A percentile compares a stretch with the other conserved stretches of the same genome.
These are phyloP conservation scores for Pharnaceum exiguum DNA, from an alignment of 148 eudicot genomes.

Conservation along the genomic window DNA sequence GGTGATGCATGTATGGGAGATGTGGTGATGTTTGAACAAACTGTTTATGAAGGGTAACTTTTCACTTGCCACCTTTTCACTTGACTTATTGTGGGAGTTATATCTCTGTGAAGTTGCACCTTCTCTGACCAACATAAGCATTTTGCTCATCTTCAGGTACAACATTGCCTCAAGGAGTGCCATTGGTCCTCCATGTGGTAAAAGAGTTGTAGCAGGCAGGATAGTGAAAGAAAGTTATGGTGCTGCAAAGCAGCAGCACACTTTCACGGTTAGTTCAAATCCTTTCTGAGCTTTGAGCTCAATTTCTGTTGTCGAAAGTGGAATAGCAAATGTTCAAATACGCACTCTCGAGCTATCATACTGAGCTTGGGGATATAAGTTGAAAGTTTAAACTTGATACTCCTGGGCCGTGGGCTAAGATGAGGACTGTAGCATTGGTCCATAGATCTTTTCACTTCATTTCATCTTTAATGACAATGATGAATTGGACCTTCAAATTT, in stretches of 20 bases:
- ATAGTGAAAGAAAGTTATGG: conserved; percentile 93
- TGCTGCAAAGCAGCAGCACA: conserved; percentile 86
- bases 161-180: conserved; percentile 68
- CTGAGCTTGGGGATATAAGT: no score
- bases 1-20: conserved; percentile 93
- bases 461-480: no score
- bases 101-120: not conserved
- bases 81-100: not conserved
- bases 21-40: conserved; percentile 76
- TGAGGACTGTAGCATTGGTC: no score
- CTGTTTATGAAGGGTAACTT: conserved; percentile 68
- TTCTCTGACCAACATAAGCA: not conserved
- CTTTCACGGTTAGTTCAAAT: conserved; percentile 60
- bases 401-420: no score
- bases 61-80: not conserved
- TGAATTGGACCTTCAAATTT: no score
- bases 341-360: no score
- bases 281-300: no score
- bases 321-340: no score
- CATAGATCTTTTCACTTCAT: no score
- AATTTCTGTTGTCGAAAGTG: no score
- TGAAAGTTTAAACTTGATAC: no score
- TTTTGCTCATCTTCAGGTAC: conserved; percentile 43
- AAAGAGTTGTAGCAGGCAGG: conserved; percentile 60
- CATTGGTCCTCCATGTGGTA: conserved; percentile 75